Conservation (phyloP, 73 alveolate species). For the Stentor coeruleus region DNA sequence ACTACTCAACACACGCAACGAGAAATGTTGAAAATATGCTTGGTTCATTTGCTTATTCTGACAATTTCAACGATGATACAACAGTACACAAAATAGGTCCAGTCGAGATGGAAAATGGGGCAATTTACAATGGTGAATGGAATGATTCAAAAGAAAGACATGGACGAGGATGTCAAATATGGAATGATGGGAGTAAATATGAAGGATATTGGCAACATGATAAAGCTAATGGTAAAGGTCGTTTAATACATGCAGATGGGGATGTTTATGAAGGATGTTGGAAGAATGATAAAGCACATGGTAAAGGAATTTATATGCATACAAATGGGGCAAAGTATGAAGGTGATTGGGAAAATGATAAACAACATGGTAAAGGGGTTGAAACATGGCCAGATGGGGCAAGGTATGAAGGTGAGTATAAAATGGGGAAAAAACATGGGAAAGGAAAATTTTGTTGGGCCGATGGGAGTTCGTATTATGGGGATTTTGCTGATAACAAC, state of each 20-base stretch:
- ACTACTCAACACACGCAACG: background rate
- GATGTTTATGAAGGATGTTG: slow-evolving; percentile 37
- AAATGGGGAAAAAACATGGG: slow-evolving; percentile 32
- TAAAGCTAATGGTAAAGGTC: slow-evolving; percentile 35
- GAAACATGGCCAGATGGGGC: slow-evolving; percentile 17
- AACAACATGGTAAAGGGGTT: slow-evolving; percentile 30
- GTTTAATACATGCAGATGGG: slow-evolving; percentile 28
- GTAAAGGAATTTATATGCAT: slow-evolving; percentile 27
- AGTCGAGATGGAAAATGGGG: slow-evolving; percentile 39
- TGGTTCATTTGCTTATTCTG: background rate
- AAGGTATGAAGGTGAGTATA: slow-evolving; percentile 29
- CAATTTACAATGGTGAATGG: slow-evolving; percentile 51
- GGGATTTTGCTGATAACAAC: background rate
- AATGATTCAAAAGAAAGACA: slow-evolving; percentile 5
- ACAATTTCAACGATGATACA: background rate
- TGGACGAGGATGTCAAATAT: slow-evolving; percentile 28
- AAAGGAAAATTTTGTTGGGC: slow-evolving; percentile 36
- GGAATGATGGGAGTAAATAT: slow-evolving; percentile 33
- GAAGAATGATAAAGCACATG: slow-evolving; percentile 32
- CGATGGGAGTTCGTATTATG: background rate
- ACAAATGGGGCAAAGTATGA: slow-evolving; percentile 22
- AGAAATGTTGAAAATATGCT: background rate
- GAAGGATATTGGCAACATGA: slow-evolving; percentile 38
- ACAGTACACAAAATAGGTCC: slow-evolving; percentile 5
- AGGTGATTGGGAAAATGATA: slow-evolving; percentile 36